phyloP scores from a whole-genome alignment of 331 rosid genomes.

The Stylosanthes scabra region DNA sequence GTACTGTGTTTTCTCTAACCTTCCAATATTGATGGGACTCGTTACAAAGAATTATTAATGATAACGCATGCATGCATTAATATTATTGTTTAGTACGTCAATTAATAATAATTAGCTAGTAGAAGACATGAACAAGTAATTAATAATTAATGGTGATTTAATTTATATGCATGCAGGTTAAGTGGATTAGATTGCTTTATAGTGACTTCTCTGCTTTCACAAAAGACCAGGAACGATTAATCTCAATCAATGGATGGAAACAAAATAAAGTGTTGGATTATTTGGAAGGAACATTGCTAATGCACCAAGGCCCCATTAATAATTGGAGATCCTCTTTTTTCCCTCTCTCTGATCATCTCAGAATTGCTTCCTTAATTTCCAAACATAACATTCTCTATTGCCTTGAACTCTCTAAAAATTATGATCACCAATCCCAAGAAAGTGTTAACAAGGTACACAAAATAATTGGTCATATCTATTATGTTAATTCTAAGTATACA shows the following conservation, averaged over 20 bases:
- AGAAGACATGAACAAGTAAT: background rate
- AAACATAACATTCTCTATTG: constrained; percentile 63
- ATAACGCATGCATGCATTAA: constrained; percentile 15
- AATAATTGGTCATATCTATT: too few species aligned
- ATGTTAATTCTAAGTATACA: too few species aligned
- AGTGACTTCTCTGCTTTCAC: constrained; percentile 73
- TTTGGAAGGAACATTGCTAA: constrained; percentile 80
- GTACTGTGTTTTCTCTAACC: too few species aligned
- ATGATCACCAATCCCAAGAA: constrained; percentile 53
- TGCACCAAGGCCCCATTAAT: constrained; percentile 72
- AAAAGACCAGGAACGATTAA: constrained; percentile 80
- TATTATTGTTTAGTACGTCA: constrained; percentile 19
- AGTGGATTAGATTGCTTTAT: constrained; percentile 87
- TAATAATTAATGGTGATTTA: constrained; percentile 1
- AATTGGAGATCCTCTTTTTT: constrained; percentile 96
- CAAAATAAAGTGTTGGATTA: constrained; percentile 62
- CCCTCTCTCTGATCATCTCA: constrained; percentile 68
- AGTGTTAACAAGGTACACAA: constrained; percentile 57
- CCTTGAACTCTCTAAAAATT: constrained; percentile 76
- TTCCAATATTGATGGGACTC: too few species aligned
- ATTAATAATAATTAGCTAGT: background rate
- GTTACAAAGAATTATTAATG: too few species aligned
- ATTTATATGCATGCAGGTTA: constrained; percentile 61
- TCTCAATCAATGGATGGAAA: constrained; percentile 66
- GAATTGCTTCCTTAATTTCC: constrained; percentile 58